Evolutionary conservation across 441 rosid genomes (phyloP).

Genomic region (Daphne laureola): DNA sequence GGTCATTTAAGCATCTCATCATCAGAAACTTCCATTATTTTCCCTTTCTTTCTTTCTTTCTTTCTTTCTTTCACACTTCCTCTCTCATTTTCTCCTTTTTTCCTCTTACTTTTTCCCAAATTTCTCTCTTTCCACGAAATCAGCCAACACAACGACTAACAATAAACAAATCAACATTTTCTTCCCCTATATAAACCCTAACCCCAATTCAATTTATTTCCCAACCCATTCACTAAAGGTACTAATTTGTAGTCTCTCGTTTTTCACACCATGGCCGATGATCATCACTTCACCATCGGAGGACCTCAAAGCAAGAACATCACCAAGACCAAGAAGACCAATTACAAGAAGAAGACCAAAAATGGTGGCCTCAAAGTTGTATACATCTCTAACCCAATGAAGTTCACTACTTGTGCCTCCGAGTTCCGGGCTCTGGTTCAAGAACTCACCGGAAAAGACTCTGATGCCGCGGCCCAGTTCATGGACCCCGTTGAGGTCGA

Average conservation of each 20-base stretch:
- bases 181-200: conserved; percentile 17
- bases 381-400: conserved; percentile 80
- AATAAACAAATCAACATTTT: background rate
- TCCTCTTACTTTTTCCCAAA: background rate
- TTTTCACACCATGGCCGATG: conserved; percentile 18
- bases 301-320: conserved; percentile 23
- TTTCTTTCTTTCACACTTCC: conserved; percentile 12
- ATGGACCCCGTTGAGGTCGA: background rate
- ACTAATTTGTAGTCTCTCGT: background rate
- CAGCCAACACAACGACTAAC: background rate
- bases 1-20: conserved; percentile 18
- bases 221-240: background rate
- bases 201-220: background rate
- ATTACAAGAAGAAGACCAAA: conserved; percentile 8
- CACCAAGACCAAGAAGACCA: conserved; percentile 10
- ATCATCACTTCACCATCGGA: conserved; percentile 8
- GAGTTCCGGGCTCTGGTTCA: conserved; percentile 75
- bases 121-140: conserved; percentile 17
- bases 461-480: conserved; percentile 26
- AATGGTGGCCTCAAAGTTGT: conserved; percentile 57
- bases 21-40: conserved; percentile 12
- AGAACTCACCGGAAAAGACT: conserved; percentile 80
- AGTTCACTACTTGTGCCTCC: conserved; percentile 58
- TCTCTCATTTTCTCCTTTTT: background rate
- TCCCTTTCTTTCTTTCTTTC: background rate